Evolutionary conservation across 331 rosid genomes (phyloP).

Genomic region (Rosa hybrid): DNA sequence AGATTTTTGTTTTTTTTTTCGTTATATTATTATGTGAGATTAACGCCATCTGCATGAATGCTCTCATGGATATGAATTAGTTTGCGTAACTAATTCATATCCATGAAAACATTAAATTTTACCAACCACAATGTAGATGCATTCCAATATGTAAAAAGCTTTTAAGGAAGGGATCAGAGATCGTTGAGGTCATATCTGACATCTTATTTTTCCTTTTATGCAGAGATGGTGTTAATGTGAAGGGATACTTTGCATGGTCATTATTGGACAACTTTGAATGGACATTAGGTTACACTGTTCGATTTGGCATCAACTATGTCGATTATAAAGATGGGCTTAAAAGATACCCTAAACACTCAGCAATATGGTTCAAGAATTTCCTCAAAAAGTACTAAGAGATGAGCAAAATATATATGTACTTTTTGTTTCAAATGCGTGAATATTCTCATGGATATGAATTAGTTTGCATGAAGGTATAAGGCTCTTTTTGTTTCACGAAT

Average conservation of each 20-base stretch:
- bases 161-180: neutral
- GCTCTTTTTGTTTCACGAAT: too few species aligned
- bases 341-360: constrained; percentile 55
- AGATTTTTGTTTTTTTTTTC: neutral
- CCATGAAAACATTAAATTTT: too few species aligned
- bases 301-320: constrained; percentile 57
- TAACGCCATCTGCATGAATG: too few species aligned
- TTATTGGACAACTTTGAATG: constrained; percentile 67
- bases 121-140: neutral
- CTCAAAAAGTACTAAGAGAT: constrained; percentile 26
- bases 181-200: neutral
- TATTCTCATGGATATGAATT: neutral
- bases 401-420: neutral
- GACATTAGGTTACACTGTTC: constrained; percentile 43
- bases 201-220: neutral
- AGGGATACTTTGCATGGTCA: constrained; percentile 72
- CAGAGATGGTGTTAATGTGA: constrained; percentile 53
- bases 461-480: too few species aligned
- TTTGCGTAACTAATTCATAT: too few species aligned
- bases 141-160: neutral
- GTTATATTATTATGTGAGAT: neutral
- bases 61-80: too few species aligned
- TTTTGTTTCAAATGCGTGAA: neutral
- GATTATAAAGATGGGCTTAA: constrained; percentile 50
- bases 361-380: constrained; percentile 54